Evolutionary conservation across 1,139 yeast genomes (phyloP), one percentile per base, ranked within the genome.

Genomic region (Sporopachydermia cereana): DNA sequence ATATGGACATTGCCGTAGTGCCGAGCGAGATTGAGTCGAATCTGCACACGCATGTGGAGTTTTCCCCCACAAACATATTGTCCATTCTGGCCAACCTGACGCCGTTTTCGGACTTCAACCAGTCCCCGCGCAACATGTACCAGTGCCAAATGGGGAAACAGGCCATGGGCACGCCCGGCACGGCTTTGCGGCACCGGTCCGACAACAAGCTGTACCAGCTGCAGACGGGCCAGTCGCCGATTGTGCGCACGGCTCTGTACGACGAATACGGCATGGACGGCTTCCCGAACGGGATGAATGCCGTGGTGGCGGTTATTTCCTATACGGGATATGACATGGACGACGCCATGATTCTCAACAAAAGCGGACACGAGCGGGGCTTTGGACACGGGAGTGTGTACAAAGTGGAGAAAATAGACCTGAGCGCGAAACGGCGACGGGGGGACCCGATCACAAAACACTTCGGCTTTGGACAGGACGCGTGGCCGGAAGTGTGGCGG

Each of bases 101-200:
- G 1, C 98, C 98, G 53, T 91, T 86, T 62, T 89, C 97, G 1
- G 98, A 91, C 66, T 93, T 91, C 70, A 91, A 91, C 66, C 99
- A 91, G 71, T 88, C 97, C 30, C 99, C 99, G 58, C 84, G 99
- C 79, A 91, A 91, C 64, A 91, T 93, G 98, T 91, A 91, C 64
- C 99, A 91, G 69, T 91, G 99, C 71, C 98, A 93, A 74, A 91
- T 91, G 99, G 98, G 97, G 77, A 91, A 91, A 69, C 99, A 91
- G 72, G 91, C 99, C 22, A 91, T 91, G 98, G 99, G 99, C 67
- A 91, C 98, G 3, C 98, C 98, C 5, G 97, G 97, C 68, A 95
- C 91, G 48, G 96, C 95, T 0, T 70, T 91, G 48, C 77, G 72
- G 43, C 95, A 89, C 63, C 77, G 99, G 65, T 84, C 96, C 1